Conservation (phyloP, 306 rosid genomes). For the apple (Malus domestica) region ASM211411v1 NC_041794.1:27061001-27061500, state of each 20-base stretch:
- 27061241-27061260: constrained; percentile 32
- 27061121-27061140: constrained; percentile 28
- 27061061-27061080: constrained; percentile 31
- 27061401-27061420: neutral
- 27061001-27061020: constrained; percentile 21
- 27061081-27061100: constrained; percentile 35
- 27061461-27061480: neutral
- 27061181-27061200: constrained; percentile 51
- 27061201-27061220: constrained; percentile 39
- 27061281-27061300: constrained; percentile 16
- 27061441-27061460: neutral
- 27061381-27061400: neutral
- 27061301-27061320: constrained; percentile 8
- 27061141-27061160: constrained; percentile 30
- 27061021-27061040: constrained; percentile 35
- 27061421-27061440: neutral
- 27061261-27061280: constrained; percentile 48
- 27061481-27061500: neutral
- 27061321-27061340: constrained; percentile 1
- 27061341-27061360: constrained; percentile 13
- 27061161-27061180: constrained; percentile 26
- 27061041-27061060: constrained; percentile 36
- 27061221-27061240: constrained; percentile 35
- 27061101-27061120: constrained; percentile 41
- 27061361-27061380: constrained; percentile 1